Evolutionary conservation across 139 green algal genomes (phyloP).

Genomic region (Micractinium sp.): DNA sequence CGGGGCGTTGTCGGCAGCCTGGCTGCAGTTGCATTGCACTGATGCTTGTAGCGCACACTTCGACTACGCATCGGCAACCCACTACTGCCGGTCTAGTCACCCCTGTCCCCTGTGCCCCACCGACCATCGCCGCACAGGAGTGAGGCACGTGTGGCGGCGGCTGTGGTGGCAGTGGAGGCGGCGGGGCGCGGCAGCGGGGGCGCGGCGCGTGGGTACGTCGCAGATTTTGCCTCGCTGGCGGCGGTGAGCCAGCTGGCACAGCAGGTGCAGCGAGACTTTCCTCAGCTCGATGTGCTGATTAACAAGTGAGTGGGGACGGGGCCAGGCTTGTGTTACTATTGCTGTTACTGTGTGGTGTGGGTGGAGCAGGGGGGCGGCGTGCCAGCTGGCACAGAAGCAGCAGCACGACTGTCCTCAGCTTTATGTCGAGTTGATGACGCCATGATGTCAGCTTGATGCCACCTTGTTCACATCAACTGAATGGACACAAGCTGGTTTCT

Average conservation of each 20-base stretch:
- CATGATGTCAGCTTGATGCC: not conserved
- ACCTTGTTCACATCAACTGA: slow-evolving; percentile 41
- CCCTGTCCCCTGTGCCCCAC: not conserved
- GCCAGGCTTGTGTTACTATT: no score
- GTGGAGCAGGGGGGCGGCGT: no score
- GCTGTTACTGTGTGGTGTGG: no score
- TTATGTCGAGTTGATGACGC: not conserved
- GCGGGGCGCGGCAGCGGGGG: not conserved
- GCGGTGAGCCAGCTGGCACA: slow-evolving; percentile 56
- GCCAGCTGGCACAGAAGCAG: slow-evolving; percentile 11
- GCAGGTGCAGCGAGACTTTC: not conserved
- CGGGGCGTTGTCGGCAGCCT: no score
- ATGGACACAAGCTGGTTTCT: not conserved
- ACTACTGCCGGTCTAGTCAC: not conserved
- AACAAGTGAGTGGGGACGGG: slow-evolving; percentile 65
- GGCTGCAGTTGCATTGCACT: no score
- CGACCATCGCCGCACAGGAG: not conserved
- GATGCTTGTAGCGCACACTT: not conserved
- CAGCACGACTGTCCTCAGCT: not conserved
- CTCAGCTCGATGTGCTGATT: slow-evolving; percentile 50
- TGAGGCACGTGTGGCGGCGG: slow-evolving; percentile 10
- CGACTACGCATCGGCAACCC: not conserved
- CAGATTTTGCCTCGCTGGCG: slow-evolving; percentile 58
- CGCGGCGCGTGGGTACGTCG: not conserved
- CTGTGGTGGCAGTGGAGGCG: not conserved